Percentiles rank a stretch among this genome's conserved stretches.
phyloP scores from a whole-genome alignment of 257 asterid species.

The Solanum neorickii region DNA sequence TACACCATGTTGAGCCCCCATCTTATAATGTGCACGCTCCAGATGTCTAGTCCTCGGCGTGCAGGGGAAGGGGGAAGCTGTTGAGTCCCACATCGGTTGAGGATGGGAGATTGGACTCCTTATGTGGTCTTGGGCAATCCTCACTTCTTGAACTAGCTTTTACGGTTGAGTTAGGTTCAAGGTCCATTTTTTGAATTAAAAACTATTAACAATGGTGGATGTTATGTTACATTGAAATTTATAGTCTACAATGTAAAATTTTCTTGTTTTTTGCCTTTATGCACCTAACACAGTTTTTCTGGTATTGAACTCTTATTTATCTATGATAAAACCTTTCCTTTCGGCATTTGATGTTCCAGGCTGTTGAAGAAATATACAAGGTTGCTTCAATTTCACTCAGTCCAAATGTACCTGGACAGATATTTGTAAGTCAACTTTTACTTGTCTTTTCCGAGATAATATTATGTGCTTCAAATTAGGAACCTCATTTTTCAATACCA shows the following conservation, averaged over 20 bases:
- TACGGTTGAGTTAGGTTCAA: neutral
- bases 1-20: neutral
- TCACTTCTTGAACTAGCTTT: neutral
- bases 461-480: neutral
- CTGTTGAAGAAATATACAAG: slow-evolving; percentile 96
- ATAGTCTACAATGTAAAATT: neutral
- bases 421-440: slow-evolving; percentile 52
- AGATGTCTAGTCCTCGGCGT: neutral
- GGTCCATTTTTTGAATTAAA: neutral
- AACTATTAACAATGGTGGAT: neutral
- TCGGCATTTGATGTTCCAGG: slow-evolving; percentile 25
- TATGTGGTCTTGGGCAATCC: neutral
- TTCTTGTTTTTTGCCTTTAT: neutral
- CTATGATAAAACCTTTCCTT: neutral
- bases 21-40: neutral
- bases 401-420: slow-evolving; percentile 97
- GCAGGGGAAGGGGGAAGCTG: neutral
- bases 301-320: neutral
- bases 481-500: neutral
- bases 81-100: neutral
- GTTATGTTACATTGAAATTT: neutral
- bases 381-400: slow-evolving; percentile 90
- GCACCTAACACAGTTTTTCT: neutral
- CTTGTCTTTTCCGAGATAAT: neutral
- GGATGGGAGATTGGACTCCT: neutral